Conservation (phyloP, 2,329 filamentous ascomycete species). For the Verticillium albo-atrum region DNA sequence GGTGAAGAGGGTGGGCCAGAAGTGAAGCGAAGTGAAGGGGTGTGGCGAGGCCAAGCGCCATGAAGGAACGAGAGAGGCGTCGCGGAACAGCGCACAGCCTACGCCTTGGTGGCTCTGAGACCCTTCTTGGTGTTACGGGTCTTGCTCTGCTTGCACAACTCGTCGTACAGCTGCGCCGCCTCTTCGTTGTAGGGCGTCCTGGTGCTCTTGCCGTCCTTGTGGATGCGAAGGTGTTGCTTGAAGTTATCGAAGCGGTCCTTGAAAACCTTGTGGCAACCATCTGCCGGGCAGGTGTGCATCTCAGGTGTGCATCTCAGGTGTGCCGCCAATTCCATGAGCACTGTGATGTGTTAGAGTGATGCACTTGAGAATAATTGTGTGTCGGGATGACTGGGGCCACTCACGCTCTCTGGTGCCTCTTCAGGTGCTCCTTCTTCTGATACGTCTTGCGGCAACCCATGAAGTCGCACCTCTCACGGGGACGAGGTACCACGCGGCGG, state of each 20-base stretch:
- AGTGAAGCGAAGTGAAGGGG: background rate
- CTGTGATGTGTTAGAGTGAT: constrained; percentile 17
- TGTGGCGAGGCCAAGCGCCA: background rate
- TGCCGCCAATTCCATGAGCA: constrained; percentile 8
- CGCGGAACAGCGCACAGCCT: background rate
- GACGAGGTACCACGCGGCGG: constrained; percentile 13
- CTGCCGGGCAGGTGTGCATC: constrained; percentile 11
- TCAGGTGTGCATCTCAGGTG: constrained; percentile 12
- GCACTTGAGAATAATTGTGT: constrained; percentile 5
- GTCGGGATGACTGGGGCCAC: constrained; percentile 15
- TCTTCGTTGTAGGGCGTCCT: constrained; percentile 14
- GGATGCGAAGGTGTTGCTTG: constrained; percentile 14
- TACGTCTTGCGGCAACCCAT: constrained; percentile 44
- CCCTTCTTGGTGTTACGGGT: constrained; percentile 7
- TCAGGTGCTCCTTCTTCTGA: constrained; percentile 50
- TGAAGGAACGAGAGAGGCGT: background rate
- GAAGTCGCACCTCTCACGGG: constrained; percentile 32
- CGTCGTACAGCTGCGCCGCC: constrained; percentile 12
- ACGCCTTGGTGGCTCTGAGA: background rate
- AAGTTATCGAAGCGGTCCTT: constrained; percentile 17
- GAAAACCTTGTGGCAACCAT: constrained; percentile 11
- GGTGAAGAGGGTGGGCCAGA: background rate
- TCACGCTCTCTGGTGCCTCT: constrained; percentile 49
- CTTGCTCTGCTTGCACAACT: constrained; percentile 14
- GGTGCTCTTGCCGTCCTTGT: constrained; percentile 15